Base-by-base conservation (phyloP, 345 rosid genomes). In the Triadica sebifera region DNA sequence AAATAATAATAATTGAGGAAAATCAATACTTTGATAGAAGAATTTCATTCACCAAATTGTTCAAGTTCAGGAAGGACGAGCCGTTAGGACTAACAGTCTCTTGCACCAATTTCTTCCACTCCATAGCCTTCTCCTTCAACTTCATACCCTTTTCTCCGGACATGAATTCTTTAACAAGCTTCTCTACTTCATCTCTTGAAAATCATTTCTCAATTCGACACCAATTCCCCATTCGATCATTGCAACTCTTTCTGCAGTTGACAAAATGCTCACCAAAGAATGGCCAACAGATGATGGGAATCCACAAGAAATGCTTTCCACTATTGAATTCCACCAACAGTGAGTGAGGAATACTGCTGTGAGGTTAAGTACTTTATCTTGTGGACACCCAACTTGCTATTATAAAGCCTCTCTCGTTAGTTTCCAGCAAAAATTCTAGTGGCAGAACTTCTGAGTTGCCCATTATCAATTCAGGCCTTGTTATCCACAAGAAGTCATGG, bases 301-400 rank as follows among this genome's bases (percentile, higher is more conserved):
- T 13, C 72, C 72, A 16, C 60, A 8, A 50, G 72, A 68, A 8
- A 68, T 68, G 7, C 25, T 68, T 17, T 68, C 72, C 47, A 68
- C 24, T 1, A 68, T 68, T 34, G 72, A 68, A 22, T 68, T 68
- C 72, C 72, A 68, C 8, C 46, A 59, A 52, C 74, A 53, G 8
- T 70, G 74, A 3, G 74, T 55, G 6, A 70, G 6, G 49, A 70
- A 70, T 10, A 49, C 74, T 1, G 20, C 64, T 1, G 37, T 43
- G 37, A 52, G 74, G 11, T 24, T 43, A 1, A 70, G 50, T 11
- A 70, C 64, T 56, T 70, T 12, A 7, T 70, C 74, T 70, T 70
- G 74, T 15, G 74, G 74, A 41, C 74, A 56, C n/a, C 74, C 74
- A 70, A 39, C 74, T 70, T n/a, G 64, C 74, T n/a, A n/a, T n/a